phyloP scores from a whole-genome alignment of 176 grass and related monocot genomes.

The Aechmea fasciata region DNA sequence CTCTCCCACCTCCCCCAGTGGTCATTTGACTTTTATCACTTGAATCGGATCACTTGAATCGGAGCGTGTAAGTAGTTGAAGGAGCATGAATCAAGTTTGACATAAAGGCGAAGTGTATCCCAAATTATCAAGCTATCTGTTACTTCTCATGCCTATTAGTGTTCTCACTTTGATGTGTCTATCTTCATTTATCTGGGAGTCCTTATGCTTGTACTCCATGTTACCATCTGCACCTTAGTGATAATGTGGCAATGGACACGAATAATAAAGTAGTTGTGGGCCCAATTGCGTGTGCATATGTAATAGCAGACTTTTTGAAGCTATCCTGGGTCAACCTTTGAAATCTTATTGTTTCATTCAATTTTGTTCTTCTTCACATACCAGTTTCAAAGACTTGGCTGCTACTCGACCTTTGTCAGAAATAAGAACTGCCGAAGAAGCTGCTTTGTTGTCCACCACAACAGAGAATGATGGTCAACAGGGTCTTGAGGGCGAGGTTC shows the following conservation, averaged over 20 bases:
- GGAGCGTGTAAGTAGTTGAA: too few species aligned
- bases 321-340: background rate
- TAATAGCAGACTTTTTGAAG: background rate
- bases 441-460: conserved; percentile 27
- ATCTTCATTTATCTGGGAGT: too few species aligned
- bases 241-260: background rate
- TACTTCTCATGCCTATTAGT: too few species aligned
- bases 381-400: conserved; percentile 83
- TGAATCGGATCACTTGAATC: too few species aligned
- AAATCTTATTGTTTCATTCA: background rate
- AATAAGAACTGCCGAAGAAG: conserved; percentile 65
- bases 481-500: conserved; percentile 28
- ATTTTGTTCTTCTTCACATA: background rate
- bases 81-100: too few species aligned
- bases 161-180: too few species aligned
- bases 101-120: too few species aligned
- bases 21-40: too few species aligned
- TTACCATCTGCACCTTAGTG: too few species aligned
- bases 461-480: conserved; percentile 24
- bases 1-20: too few species aligned
- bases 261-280: background rate
- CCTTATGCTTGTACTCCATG: too few species aligned
- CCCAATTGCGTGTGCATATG: background rate
- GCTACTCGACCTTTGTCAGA: conserved; percentile 53
- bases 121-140: too few species aligned